Evolutionary conservation across 2,329 filamentous ascomycete genomes (phyloP).

Genomic region (Orbilia ellipsospora): DNA sequence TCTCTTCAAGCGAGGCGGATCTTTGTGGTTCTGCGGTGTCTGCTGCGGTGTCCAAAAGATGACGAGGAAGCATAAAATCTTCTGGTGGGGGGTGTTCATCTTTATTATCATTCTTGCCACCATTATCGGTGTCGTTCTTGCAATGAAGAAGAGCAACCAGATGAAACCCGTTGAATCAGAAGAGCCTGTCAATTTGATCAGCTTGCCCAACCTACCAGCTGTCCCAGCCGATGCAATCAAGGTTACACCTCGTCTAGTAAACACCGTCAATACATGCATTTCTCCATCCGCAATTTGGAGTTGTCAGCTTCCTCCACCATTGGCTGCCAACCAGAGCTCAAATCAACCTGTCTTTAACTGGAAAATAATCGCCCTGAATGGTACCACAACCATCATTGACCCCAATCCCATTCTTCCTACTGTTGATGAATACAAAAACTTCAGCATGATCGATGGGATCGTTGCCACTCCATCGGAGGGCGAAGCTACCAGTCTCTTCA

Average conservation of each 20-base stretch:
- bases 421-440: conserved; percentile 43
- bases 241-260: conserved; percentile 38
- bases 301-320: conserved; percentile 50
- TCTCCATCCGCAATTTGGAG: conserved; percentile 48
- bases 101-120: conserved; percentile 27
- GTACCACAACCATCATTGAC: conserved; percentile 20
- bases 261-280: conserved; percentile 46
- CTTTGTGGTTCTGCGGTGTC: conserved; percentile 36
- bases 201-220: conserved; percentile 29
- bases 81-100: conserved; percentile 45
- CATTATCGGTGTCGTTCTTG: conserved; percentile 15
- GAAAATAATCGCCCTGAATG: conserved; percentile 39
- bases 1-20: conserved; percentile 40
- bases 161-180: conserved; percentile 11
- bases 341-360: conserved; percentile 42
- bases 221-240: conserved; percentile 39
- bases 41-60: conserved; percentile 49
- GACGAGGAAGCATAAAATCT: conserved; percentile 46
- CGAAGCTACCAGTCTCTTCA: conserved; percentile 44
- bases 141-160: conserved; percentile 46
- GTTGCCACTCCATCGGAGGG: conserved; percentile 25
- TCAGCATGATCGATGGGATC: conserved; percentile 50
- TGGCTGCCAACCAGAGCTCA: conserved; percentile 10
- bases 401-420: conserved; percentile 26
- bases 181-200: conserved; percentile 29